phyloP scores from a whole-genome alignment of 2,329 filamentous ascomycete species.

The Biscogniauxia mediterranea region DNA sequence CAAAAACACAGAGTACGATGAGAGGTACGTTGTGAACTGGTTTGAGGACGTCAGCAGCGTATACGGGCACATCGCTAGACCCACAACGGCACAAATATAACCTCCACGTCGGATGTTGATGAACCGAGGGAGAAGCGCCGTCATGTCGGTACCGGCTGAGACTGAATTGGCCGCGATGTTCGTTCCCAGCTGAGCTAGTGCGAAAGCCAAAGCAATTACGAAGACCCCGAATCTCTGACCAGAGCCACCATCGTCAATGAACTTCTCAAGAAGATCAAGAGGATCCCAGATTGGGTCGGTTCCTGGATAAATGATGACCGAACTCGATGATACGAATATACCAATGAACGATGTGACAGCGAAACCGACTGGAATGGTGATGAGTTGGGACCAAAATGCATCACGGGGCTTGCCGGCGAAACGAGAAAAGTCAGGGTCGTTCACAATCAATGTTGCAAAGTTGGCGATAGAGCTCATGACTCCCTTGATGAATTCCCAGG shows the following conservation, averaged over 20 bases:
- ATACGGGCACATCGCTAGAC: conserved; percentile 84
- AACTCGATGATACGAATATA: conserved; percentile 74
- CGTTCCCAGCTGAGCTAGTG: conserved; percentile 79
- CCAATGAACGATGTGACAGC: conserved; percentile 80
- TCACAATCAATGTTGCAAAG: conserved; percentile 82
- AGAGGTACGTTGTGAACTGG: conserved; percentile 88
- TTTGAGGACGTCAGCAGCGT: conserved; percentile 73
- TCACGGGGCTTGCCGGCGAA: conserved; percentile 76
- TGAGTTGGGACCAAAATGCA: conserved; percentile 76
- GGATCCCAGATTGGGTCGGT: conserved; percentile 71
- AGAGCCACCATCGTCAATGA: conserved; percentile 67
- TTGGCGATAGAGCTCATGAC: conserved; percentile 90
- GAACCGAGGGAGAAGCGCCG: conserved; percentile 74
- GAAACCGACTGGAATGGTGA: conserved; percentile 70
- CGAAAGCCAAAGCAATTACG: conserved; percentile 67
- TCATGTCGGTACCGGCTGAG: conserved; percentile 80
- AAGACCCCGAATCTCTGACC: conserved; percentile 74
- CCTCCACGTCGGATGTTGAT: conserved; percentile 84
- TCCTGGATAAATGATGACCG: conserved; percentile 62
- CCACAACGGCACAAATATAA: conserved; percentile 78
- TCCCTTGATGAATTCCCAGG: conserved; percentile 79
- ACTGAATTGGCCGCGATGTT: conserved; percentile 88
- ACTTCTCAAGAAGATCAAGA: conserved; percentile 62
- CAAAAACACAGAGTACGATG: conserved; percentile 90
- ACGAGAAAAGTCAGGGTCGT: conserved; percentile 81